A percentile compares a stretch with the other conserved stretches of the same genome.
Evolutionary conservation across 2,329 filamentous ascomycete genomes (phyloP).

Genomic region (Ramularia endophylla): DNA sequence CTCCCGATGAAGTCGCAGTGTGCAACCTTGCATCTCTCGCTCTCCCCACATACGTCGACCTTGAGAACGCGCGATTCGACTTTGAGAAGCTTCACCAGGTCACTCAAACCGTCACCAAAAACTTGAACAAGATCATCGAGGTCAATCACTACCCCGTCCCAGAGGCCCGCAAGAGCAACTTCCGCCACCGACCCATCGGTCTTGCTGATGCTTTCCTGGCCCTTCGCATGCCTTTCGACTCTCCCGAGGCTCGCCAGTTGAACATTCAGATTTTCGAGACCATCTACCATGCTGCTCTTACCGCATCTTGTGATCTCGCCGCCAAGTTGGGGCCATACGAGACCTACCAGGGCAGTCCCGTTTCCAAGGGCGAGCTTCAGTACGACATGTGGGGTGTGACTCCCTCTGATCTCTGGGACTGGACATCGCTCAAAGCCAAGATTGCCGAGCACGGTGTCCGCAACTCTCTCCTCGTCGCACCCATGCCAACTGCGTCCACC

Average conservation of each 20-base stretch:
- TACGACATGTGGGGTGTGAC: conserved; percentile 99
- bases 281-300: conserved; percentile 93
- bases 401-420: conserved; percentile 94
- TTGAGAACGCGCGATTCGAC: conserved; percentile 77
- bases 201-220: conserved; percentile 97
- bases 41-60: conserved; percentile 85
- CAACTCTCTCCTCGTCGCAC: conserved; percentile 91
- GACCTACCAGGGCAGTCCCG: conserved; percentile 87
- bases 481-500: conserved; percentile 96
- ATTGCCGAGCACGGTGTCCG: conserved; percentile 90
- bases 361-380: conserved; percentile 92
- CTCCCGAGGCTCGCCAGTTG: conserved; percentile 82
- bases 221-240: conserved; percentile 94
- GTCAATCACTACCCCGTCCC: conserved; percentile 97
- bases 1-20: conserved; percentile 95
- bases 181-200: conserved; percentile 92
- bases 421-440: conserved; percentile 79
- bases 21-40: conserved; percentile 96
- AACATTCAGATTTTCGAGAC: conserved; percentile 99
- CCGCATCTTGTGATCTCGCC: conserved; percentile 80
- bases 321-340: conserved; percentile 78
- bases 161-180: conserved; percentile 92
- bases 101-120: conserved; percentile 83
- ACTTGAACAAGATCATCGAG: conserved; percentile 98
- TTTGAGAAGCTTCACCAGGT: conserved; percentile 97